phyloP scores from a whole-genome alignment of 345 rosid genomes.

The Populus nigra region DNA sequence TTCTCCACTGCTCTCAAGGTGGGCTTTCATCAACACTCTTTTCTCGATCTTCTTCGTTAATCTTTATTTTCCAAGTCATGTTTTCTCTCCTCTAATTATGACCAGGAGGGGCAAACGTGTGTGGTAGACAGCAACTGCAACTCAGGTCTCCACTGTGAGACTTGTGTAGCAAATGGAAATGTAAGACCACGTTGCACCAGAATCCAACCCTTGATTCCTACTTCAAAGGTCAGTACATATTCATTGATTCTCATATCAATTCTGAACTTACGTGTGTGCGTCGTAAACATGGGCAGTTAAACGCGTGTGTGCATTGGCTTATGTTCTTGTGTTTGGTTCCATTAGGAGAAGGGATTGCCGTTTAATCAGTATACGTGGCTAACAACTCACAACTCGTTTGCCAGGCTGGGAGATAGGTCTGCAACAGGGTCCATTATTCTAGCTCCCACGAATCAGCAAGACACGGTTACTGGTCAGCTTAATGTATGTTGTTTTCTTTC shows the following conservation, averaged over 20 bases:
- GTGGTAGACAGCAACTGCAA: conserved; percentile 15
- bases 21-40: not conserved
- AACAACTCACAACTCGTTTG: conserved; percentile 59
- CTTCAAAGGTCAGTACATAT: conserved; percentile 20
- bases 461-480: conserved; percentile 31
- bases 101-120: conserved; percentile 24
- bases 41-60: not conserved
- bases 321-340: not conserved
- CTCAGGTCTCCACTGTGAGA: conserved; percentile 27
- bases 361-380: conserved; percentile 57
- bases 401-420: conserved; percentile 35
- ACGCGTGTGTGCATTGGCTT: not conserved
- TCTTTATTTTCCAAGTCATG: not conserved
- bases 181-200: conserved; percentile 26
- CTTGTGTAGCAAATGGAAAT: conserved; percentile 27
- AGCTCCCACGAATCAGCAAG: conserved; percentile 37
- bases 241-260: not conserved
- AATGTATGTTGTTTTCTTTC: conserved; percentile 19
- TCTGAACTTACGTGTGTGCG: not conserved
- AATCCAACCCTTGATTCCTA: conserved; percentile 24
- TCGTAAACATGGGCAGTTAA: too few species aligned
- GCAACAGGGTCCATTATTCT: conserved; percentile 20
- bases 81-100: not conserved
- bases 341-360: conserved; percentile 35
- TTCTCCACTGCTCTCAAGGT: conserved; percentile 60